phyloP scores from a whole-genome alignment of 140 eudicot species.

The Ambrosia hybrid region DNA sequence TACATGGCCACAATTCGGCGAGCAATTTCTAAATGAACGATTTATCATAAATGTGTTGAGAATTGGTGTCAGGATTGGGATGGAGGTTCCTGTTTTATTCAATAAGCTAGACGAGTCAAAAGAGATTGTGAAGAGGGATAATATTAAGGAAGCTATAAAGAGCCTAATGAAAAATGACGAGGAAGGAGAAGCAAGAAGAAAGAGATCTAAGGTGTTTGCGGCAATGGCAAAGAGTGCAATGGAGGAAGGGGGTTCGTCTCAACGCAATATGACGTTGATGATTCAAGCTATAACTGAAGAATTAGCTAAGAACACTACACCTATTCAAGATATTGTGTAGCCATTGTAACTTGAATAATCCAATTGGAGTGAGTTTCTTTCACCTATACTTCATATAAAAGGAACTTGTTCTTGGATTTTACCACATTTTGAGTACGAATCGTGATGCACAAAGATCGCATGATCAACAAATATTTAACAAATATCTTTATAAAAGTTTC shows the following conservation, averaged over 20 bases:
- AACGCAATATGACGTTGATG: conserved; percentile 28
- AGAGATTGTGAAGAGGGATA: conserved; percentile 32
- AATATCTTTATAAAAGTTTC: no score
- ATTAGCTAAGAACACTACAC: no score
- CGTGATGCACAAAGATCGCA: no score
- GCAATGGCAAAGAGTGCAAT: conserved; percentile 36
- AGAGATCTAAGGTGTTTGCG: conserved; percentile 35
- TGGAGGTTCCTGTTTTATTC: conserved; percentile 23
- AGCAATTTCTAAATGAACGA: conserved; percentile 46
- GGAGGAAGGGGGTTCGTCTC: conserved; percentile 49
- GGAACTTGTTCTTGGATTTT: no score
- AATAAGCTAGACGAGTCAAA: conserved; percentile 26
- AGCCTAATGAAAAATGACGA: conserved; percentile 29
- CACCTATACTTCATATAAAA: no score
- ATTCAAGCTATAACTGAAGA: conserved; percentile 30
- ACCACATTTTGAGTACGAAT: no score
- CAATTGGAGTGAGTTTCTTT: no score
- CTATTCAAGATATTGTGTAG: no score
- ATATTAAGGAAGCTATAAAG: conserved; percentile 32
- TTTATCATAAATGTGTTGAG: conserved; percentile 30
- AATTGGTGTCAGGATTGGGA: conserved; percentile 38
- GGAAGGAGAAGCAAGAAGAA: conserved; percentile 27
- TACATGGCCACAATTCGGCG: conserved; percentile 53
- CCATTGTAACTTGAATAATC: no score
- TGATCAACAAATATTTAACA: no score